phyloP scores from a whole-genome alignment of 495 filamentous ascomycete genomes.

The Penicillium desertorum region DNA sequence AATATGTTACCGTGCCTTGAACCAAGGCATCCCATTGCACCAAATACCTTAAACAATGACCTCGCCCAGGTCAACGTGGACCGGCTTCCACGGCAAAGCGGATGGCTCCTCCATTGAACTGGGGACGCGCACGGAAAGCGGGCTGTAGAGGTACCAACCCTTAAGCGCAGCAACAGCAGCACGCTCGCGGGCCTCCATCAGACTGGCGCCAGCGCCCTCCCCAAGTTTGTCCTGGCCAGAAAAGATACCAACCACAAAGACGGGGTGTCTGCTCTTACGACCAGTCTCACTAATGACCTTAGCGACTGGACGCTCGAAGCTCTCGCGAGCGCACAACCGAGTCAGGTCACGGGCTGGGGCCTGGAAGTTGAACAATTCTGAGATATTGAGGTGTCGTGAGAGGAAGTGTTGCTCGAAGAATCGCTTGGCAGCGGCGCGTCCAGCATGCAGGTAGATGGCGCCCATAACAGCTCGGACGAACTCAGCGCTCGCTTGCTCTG shows the following conservation, averaged over 20 bases:
- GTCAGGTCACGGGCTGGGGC: constrained; percentile 78
- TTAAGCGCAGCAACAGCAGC: constrained; percentile 84
- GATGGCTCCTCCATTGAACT: constrained; percentile 72
- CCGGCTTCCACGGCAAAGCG: constrained; percentile 72
- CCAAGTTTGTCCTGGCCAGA: constrained; percentile 85
- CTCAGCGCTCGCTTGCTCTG: constrained; percentile 54
- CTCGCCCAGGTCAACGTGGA: constrained; percentile 86
- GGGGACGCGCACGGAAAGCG: constrained; percentile 67
- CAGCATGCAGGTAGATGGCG: constrained; percentile 77
- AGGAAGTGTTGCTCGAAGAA: constrained; percentile 85
- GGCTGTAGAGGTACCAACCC: constrained; percentile 93
- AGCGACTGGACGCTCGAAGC: constrained; percentile 84
- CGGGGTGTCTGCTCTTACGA: constrained; percentile 73
- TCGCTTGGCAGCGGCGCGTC: constrained; percentile 64
- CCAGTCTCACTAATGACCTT: constrained; percentile 87
- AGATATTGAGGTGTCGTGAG: constrained; percentile 72
- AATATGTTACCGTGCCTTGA: constrained; percentile 28
- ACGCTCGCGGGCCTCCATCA: constrained; percentile 72
- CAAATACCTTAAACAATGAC: constrained; percentile 62
- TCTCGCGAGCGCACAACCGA: constrained; percentile 78
- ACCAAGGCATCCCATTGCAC: constrained; percentile 12
- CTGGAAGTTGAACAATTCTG: constrained; percentile 75
- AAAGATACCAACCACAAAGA: constrained; percentile 94
- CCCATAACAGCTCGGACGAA: constrained; percentile 82
- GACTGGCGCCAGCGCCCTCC: constrained; percentile 72